phyloP scores from a whole-genome alignment of 805 yeast genomes.

The Barnettozyma sucrosica region DNA sequence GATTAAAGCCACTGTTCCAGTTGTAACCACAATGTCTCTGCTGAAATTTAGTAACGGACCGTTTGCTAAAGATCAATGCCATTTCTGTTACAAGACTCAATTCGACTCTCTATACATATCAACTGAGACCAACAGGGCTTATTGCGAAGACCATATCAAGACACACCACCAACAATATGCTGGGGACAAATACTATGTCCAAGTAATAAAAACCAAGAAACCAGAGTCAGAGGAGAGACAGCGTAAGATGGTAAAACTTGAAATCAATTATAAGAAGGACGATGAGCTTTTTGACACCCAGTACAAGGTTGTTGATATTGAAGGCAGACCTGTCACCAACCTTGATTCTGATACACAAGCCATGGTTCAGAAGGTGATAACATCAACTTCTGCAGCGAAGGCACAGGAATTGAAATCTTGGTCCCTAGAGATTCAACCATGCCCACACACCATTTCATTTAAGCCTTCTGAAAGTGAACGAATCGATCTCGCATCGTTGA shows the following conservation, averaged over 20 bases:
- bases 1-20: too few species aligned
- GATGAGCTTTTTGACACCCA: constrained; percentile 50
- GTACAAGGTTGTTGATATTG: constrained; percentile 31
- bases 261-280: constrained; percentile 57
- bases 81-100: constrained; percentile 75
- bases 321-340: constrained; percentile 16
- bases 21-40: too few species aligned
- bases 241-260: constrained; percentile 54
- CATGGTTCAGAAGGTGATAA: constrained; percentile 40
- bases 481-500: constrained; percentile 27
- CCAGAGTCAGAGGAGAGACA: constrained; percentile 22
- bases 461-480: constrained; percentile 29
- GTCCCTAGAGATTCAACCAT: constrained; percentile 82
- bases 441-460: constrained; percentile 66
- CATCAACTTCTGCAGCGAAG: constrained; percentile 52
- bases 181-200: constrained; percentile 51
- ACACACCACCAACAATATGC: constrained; percentile 48
- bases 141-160: constrained; percentile 54
- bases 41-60: constrained; percentile 14
- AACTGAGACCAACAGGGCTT: constrained; percentile 65
- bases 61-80: constrained; percentile 84
- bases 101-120: constrained; percentile 73
- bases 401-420: constrained; percentile 78
- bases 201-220: constrained; percentile 48
- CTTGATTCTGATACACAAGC: constrained; percentile 7